Base-by-base conservation (phyloP, 257 asterid genomes). In the Solanum sejunctum region DNA sequence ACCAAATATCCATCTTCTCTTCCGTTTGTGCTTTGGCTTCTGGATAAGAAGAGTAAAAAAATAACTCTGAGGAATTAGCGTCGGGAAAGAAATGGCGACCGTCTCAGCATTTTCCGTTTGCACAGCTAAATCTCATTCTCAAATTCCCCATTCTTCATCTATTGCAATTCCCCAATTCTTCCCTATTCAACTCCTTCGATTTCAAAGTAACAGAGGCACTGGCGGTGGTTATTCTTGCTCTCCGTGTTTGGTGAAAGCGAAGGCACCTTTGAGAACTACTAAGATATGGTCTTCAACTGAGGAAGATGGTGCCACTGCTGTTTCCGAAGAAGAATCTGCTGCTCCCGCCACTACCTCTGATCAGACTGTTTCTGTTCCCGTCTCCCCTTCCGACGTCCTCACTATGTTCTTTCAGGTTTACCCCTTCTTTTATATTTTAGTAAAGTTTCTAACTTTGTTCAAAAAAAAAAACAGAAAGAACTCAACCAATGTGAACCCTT, bases 361-460 rank as follows among this genome's bases (percentile, higher is more conserved):
- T 58, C 93, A 90, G 87, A 86, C 97, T 18, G 97, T 95, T 72
- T 94, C 99, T 28, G 97, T 94, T 84, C 84, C 98, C 3, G 95
- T 93, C 63, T 94, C 98, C 66, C 93, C 98, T 79, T 95, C 98
- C 78, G 98, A 94, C 88, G 88, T 91, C 64, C 99, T 95, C 87
- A 93, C 93, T 85, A 94, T 95, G 99, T 90, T 93, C 73, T 93
- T 95, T 89, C 97, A 92, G 94, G 99, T 75, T 18, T 4, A 4
- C 26, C 21, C 23, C 8, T 69, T 69, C 26, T 69, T 69, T 69
- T 39, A 52, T 70, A 5, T 39, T 70, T 9, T 70, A 1, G 10
- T 18, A 39, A 70, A 39, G 78, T 39, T 70, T 8, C 66, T 20
- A 20, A 20, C 9, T 58, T 58, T 58, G 66, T 58, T 12, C 28